Evolutionary conservation across 2,329 filamentous ascomycete genomes (phyloP).

Genomic region (Dactylellina leptospora): DNA sequence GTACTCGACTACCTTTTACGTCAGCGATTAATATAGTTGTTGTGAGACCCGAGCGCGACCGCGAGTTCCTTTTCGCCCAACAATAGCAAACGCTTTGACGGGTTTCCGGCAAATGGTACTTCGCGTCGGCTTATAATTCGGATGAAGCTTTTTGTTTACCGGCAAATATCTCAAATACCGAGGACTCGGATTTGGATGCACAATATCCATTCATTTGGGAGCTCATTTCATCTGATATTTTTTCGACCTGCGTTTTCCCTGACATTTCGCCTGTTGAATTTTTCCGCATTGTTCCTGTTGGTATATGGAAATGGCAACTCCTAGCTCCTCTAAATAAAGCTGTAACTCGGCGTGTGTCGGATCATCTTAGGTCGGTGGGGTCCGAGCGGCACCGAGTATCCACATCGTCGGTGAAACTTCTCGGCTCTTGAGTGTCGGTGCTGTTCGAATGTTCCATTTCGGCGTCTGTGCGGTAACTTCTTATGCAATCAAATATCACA

Average conservation of each 20-base stretch:
- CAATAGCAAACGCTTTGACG: background rate
- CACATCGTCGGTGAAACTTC: conserved; percentile 41
- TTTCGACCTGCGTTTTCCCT: conserved; percentile 1
- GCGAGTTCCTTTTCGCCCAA: background rate
- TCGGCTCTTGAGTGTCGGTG: conserved; percentile 33
- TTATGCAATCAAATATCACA: conserved; percentile 38
- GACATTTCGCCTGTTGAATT: background rate
- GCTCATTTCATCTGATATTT: conserved; percentile 40
- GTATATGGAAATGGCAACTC: background rate
- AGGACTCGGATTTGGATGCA: conserved; percentile 7
- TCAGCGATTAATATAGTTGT: conserved; percentile 1
- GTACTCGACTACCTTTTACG: conserved; percentile 18
- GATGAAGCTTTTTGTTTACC: background rate
- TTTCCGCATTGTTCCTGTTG: background rate
- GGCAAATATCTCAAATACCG: conserved; percentile 31
- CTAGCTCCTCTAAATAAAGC: conserved; percentile 20
- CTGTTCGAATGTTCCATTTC: conserved; percentile 36
- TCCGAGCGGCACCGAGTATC: conserved; percentile 37
- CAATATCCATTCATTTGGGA: conserved; percentile 13
- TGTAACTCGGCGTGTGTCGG: conserved; percentile 45
- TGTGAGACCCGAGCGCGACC: background rate
- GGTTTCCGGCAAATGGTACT: conserved; percentile 1
- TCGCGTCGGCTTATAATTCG: background rate
- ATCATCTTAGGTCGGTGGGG: conserved; percentile 34
- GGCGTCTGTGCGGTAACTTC: conserved; percentile 28